Percentiles rank a stretch among this genome's conserved stretches.
phyloP scores from a whole-genome alignment of 2,329 filamentous ascomycete species.

The Stenocarpella maydis region DNA sequence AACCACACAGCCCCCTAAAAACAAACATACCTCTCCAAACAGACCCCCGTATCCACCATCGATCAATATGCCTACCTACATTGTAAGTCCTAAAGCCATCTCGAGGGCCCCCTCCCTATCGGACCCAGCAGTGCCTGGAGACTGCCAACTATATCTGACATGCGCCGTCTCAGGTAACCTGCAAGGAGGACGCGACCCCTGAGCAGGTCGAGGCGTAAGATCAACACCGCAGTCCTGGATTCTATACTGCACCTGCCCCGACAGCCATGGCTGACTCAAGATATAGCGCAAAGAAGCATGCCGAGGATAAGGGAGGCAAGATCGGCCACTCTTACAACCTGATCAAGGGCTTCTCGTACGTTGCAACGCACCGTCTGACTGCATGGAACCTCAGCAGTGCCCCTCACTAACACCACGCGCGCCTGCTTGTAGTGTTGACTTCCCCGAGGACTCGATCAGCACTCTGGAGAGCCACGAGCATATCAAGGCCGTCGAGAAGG shows the following conservation, averaged over 20 bases:
- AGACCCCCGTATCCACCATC: background rate
- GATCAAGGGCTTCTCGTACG: constrained; percentile 94
- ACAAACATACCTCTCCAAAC: background rate
- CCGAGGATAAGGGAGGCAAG: constrained; percentile 78
- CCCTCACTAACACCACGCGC: background rate
- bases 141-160: constrained; percentile 5
- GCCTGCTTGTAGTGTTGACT: constrained; percentile 43
- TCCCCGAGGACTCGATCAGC: constrained; percentile 73
- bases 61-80: constrained; percentile 63
- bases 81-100: constrained; percentile 49
- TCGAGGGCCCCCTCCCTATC: background rate
- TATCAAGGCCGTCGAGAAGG: constrained; percentile 77
- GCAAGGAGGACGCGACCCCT: constrained; percentile 68
- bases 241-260: background rate
- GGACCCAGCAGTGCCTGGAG: background rate
- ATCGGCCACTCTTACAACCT: constrained; percentile 83
- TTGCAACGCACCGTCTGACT: constrained; percentile 37
- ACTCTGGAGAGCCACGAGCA: constrained; percentile 73
- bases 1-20: background rate
- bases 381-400: background rate
- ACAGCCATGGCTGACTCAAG: background rate
- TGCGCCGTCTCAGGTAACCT: constrained; percentile 70
- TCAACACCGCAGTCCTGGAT: background rate
- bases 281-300: constrained; percentile 77
- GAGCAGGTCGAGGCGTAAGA: constrained; percentile 36